Base-by-base conservation (phyloP, 345 rosid species). In the Salix exigua region DNA sequence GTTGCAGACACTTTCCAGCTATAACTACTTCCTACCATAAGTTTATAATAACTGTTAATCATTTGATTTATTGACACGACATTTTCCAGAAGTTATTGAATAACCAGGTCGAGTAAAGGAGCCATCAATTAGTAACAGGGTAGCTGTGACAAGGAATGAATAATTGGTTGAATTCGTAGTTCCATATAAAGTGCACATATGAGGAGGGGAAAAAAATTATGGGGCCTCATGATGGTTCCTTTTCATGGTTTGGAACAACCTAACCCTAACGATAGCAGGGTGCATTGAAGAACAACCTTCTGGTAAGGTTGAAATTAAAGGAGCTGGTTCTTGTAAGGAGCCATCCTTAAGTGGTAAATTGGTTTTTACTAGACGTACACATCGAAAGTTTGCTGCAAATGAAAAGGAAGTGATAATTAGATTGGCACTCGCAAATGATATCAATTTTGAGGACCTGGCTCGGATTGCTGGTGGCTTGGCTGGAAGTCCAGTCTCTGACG, bases 191-290 rank as follows among this genome's bases (percentile, higher is more conserved):
- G 5, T 6, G 0, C 4, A 67, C 40, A 38, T 7, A 38, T 38
- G 37, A 13, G 26, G 13, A 38, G 6, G 23, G n/a, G n/a, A 33
- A 33, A 23, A 31, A 66, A 35, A 11, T 55, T 55, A n/a, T n/a
- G n/a, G n/a, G n/a, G n/a, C n/a, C n/a, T n/a, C n/a, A n/a, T n/a
- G n/a, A n/a, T n/a, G n/a, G n/a, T n/a, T n/a, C n/a, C n/a, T n/a
- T n/a, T n/a, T 93, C 97, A 73, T 91, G 88, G 81, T 93, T 96
- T 84, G 99, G 97, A 79, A 88, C 99, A 75, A 86, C 91, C 78
- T 92, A 93, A 87, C 33, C 33, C 33, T 51, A 1, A 66, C 75
- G 23, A 61, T 9, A 7, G 23, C 66, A 0, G 74, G 31, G 50
- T 26, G 72, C 40, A 30, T 28, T 50, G 75, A 68, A 12, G n/a